Conservation (phyloP, 306 rosid genomes). For the Dalbergia oliveri region DNA sequence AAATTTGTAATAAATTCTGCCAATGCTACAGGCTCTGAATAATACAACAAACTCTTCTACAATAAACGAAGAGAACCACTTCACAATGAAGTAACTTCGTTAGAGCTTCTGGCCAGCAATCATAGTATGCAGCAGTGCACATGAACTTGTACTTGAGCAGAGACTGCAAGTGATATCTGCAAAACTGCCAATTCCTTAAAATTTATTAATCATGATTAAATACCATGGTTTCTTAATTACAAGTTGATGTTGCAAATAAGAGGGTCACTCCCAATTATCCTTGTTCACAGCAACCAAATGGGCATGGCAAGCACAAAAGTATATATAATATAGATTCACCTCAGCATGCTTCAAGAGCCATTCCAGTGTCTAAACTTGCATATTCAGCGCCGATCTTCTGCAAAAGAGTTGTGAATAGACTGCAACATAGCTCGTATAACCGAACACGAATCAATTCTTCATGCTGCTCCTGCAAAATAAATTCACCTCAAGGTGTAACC, state of each 20-base stretch:
- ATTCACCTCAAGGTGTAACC: slow-evolving; percentile 25
- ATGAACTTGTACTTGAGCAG: background rate
- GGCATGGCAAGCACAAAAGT: background rate
- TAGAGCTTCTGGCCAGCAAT: slow-evolving; percentile 2
- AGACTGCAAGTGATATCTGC: slow-evolving; percentile 35
- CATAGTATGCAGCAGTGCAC: background rate
- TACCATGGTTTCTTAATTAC: background rate
- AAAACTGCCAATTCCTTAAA: slow-evolving; percentile 7
- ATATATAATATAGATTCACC: slow-evolving; percentile 5
- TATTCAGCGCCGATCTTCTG: slow-evolving; percentile 78
- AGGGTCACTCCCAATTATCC: background rate
- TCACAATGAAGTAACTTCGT: slow-evolving; percentile 27
- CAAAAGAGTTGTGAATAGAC: slow-evolving; percentile 70
- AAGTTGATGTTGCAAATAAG: background rate
- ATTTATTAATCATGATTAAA: background rate
- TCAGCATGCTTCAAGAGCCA: slow-evolving; percentile 55
- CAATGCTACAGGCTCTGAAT: slow-evolving; percentile 37
- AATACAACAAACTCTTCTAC: slow-evolving; percentile 38
- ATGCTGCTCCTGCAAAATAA: slow-evolving; percentile 73
- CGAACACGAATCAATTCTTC: slow-evolving; percentile 59
- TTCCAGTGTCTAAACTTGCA: slow-evolving; percentile 79
- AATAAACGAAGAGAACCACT: slow-evolving; percentile 24
- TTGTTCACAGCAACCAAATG: background rate
- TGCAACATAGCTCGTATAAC: slow-evolving; percentile 68
- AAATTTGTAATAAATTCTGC: background rate